Evolutionary conservation across 169 alveolate genomes (phyloP).

Genomic region (Theileria parva): DNA sequence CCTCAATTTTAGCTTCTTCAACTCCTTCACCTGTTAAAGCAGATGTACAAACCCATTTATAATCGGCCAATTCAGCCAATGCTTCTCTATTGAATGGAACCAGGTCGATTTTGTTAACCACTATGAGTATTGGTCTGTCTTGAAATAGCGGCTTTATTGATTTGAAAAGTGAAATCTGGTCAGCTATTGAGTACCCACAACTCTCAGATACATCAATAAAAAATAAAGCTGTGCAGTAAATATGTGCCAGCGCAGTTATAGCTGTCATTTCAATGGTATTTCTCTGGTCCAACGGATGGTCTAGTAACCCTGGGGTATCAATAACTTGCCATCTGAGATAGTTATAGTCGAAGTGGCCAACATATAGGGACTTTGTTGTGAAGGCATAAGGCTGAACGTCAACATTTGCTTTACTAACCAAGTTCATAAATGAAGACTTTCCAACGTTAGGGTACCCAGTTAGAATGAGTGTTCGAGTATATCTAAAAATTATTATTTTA

Average conservation of each 20-base stretch:
- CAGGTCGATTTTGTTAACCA: slow-evolving; percentile 93
- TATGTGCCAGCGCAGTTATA: slow-evolving; percentile 98
- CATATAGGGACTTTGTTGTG: slow-evolving; percentile 98
- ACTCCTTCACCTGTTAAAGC: slow-evolving; percentile 85
- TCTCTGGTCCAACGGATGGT: slow-evolving; percentile 96
- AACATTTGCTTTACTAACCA: slow-evolving; percentile 95
- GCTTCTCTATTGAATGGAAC: slow-evolving; percentile 80
- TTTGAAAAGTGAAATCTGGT: slow-evolving; percentile 91
- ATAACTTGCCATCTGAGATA: slow-evolving; percentile 97
- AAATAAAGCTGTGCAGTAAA: slow-evolving; percentile 81
- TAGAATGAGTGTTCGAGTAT: slow-evolving; percentile 87
- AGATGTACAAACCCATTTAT: slow-evolving; percentile 64
- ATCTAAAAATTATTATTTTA: slow-evolving; percentile 14
- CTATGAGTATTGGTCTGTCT: slow-evolving; percentile 92
- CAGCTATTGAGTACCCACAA: slow-evolving; percentile 94
- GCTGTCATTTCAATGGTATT: slow-evolving; percentile 99
- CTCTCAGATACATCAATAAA: slow-evolving; percentile 95
- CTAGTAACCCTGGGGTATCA: slow-evolving; percentile 99
- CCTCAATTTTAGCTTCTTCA: slow-evolving; percentile 86
- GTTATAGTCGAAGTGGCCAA: slow-evolving; percentile 99
- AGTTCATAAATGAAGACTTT: slow-evolving; percentile 95
- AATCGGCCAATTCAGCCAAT: slow-evolving; percentile 77
- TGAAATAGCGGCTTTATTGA: slow-evolving; percentile 92
- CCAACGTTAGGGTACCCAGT: slow-evolving; percentile 99
- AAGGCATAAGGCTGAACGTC: slow-evolving; percentile 98